Evolutionary conservation across 2,329 filamentous ascomycete genomes (phyloP).

Genomic region (Knufia petricola): DNA sequence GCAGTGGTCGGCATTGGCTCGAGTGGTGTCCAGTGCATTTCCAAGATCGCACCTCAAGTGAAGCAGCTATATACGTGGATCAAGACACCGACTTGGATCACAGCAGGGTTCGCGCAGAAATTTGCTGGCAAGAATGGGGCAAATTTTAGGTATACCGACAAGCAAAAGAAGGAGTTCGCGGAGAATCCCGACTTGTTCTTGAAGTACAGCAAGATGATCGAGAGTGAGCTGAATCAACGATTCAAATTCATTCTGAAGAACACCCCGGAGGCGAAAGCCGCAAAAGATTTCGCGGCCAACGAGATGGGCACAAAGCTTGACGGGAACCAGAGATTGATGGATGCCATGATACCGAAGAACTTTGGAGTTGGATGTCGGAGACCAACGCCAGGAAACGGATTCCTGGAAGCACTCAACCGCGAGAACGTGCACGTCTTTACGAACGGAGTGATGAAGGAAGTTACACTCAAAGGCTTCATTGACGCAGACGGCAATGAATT

Average conservation of each 20-base stretch:
- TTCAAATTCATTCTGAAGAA: constrained; percentile 47
- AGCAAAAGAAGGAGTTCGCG: constrained; percentile 29
- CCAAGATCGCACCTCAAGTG: constrained; percentile 32
- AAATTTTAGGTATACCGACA: constrained; percentile 16
- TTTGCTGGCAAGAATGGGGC: constrained; percentile 20
- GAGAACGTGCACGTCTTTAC: constrained; percentile 39
- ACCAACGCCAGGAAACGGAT: constrained; percentile 35
- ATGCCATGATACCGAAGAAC: constrained; percentile 39
- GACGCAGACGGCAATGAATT: constrained; percentile 20
- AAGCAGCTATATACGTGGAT: constrained; percentile 25
- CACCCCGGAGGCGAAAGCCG: constrained; percentile 35
- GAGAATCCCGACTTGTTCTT: constrained; percentile 28
- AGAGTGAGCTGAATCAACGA: constrained; percentile 42
- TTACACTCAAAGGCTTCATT: constrained; percentile 29
- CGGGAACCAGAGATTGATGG: constrained; percentile 30
- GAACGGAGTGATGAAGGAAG: constrained; percentile 28
- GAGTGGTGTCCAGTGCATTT: constrained; percentile 25
- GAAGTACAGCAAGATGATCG: constrained; percentile 40
- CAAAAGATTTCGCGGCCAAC: constrained; percentile 21
- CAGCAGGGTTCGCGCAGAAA: constrained; percentile 17
- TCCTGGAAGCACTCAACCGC: constrained; percentile 33
- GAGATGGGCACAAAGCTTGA: constrained; percentile 22
- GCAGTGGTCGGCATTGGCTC: constrained; percentile 24
- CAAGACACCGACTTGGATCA: constrained; percentile 26
- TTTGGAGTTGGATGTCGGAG: constrained; percentile 35